Conservation (phyloP, 2,329 filamentous ascomycete species). For the Pestalotiopsis sp. region DNA sequence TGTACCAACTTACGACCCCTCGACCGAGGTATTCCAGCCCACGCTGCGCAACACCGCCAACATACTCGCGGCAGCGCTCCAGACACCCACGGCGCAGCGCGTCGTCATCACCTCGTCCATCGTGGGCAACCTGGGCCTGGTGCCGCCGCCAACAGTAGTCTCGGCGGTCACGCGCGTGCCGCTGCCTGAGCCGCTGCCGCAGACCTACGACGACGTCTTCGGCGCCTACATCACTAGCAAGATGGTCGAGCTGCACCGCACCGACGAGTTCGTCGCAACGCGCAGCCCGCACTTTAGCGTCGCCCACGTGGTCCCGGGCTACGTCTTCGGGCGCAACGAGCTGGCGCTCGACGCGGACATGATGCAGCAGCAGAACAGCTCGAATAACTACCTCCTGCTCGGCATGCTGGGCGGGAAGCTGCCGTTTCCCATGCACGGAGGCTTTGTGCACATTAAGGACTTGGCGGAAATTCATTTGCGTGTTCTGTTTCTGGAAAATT, state of each 20-base stretch:
- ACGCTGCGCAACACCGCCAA: background rate
- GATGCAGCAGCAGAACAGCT: constrained; percentile 29
- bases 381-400: constrained; percentile 28
- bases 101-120: constrained; percentile 31
- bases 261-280: constrained; percentile 25
- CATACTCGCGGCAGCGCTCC: constrained; percentile 25
- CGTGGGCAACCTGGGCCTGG: constrained; percentile 21
- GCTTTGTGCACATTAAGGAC: constrained; percentile 11
- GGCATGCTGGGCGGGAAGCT: constrained; percentile 23
- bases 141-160: constrained; percentile 14
- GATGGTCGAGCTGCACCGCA: constrained; percentile 22
- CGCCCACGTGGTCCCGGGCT: constrained; percentile 29
- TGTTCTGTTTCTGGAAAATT: background rate
- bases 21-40: background rate
- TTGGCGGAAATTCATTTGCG: background rate
- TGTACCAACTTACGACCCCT: background rate
- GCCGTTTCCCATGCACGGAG: constrained; percentile 17
- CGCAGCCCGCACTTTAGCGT: constrained; percentile 26
- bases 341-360: constrained; percentile 22
- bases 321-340: constrained; percentile 31
- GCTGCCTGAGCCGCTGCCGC: constrained; percentile 20
- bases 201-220: constrained; percentile 19
- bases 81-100: constrained; percentile 22
- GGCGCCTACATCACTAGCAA: constrained; percentile 26
- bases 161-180: constrained; percentile 23